Evolutionary conservation across 148 eudicot species (phyloP).

Genomic region (Vaccinium corymbosum): DNA sequence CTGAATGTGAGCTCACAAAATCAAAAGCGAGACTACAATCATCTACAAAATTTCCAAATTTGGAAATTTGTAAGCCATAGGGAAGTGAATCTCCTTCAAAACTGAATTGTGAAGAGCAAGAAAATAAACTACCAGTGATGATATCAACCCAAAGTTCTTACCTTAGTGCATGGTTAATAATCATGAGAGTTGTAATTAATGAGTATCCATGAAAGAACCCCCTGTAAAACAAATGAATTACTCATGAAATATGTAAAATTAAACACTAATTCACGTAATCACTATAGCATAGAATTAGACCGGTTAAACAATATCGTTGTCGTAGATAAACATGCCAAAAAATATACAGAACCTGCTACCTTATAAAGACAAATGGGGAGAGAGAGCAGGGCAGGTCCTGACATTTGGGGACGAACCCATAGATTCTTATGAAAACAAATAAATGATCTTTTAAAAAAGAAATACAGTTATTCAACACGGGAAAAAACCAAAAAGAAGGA

Average conservation of each 20-base stretch:
- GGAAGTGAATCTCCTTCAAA: not conserved
- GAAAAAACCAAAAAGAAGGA: too few species aligned
- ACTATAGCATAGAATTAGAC: not conserved
- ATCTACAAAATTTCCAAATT: not conserved
- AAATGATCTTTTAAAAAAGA: too few species aligned
- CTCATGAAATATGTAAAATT: not conserved
- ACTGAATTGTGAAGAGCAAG: not conserved
- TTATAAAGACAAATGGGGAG: not conserved
- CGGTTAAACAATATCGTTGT: not conserved
- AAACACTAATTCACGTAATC: not conserved
- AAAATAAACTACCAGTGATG: not conserved
- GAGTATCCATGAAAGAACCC: conserved; percentile 98
- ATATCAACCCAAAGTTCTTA: conserved; percentile 23
- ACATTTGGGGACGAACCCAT: too few species aligned
- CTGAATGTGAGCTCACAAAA: not conserved
- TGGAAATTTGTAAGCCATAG: not conserved
- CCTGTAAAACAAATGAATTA: conserved; percentile 40
- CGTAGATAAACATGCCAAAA: not conserved
- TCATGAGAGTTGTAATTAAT: conserved; percentile 78
- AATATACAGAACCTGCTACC: not conserved
- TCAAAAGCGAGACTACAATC: not conserved
- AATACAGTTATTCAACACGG: too few species aligned
- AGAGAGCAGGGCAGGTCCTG: too few species aligned
- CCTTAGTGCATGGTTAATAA: conserved; percentile 97
- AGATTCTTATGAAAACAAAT: too few species aligned